These are phyloP conservation scores for Ustilago crameri DNA, from an alignment of 1,284 basidiomycete genomes.

Conservation along the genomic window DNA sequence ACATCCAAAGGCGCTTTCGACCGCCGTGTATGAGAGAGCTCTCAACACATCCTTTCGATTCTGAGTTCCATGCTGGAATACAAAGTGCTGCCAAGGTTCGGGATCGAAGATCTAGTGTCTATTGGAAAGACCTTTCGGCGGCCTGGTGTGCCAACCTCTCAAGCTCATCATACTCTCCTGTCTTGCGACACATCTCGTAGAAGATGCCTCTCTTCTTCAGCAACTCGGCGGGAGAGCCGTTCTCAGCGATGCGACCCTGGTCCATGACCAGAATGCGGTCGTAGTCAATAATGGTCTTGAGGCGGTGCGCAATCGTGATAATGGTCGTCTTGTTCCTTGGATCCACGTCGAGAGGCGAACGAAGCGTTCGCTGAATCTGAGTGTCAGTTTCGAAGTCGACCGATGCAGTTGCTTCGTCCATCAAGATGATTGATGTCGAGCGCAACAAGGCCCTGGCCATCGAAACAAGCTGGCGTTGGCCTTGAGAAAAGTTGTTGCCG, in stretches of 20 bases:
- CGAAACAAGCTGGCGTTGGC: slow-evolving; percentile 64
- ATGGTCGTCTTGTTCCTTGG: slow-evolving; percentile 72
- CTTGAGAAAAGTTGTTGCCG: slow-evolving; percentile 63
- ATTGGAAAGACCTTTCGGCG: background rate
- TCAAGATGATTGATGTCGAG: slow-evolving; percentile 60
- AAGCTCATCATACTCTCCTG: slow-evolving; percentile 49
- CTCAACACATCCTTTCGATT: no score
- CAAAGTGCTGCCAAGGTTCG: no score
- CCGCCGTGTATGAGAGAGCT: no score
- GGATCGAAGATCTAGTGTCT: no score
- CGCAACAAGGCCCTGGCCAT: slow-evolving; percentile 63
- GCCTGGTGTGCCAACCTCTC: slow-evolving; percentile 28
- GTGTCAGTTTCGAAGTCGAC: slow-evolving; percentile 61
- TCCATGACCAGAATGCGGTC: slow-evolving; percentile 72
- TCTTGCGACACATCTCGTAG: slow-evolving; percentile 53
- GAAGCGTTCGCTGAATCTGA: slow-evolving; percentile 79
- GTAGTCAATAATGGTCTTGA: slow-evolving; percentile 68
- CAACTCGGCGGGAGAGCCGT: slow-evolving; percentile 70
- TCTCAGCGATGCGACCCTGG: slow-evolving; percentile 71
- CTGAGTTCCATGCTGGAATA: no score
- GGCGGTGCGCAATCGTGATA: slow-evolving; percentile 81
- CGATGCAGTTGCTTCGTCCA: slow-evolving; percentile 67
- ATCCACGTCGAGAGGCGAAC: slow-evolving; percentile 67
- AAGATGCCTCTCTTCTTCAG: slow-evolving; percentile 59
- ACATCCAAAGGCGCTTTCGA: no score